Evolutionary conservation across 768 basidiomycete species (phyloP).

Genomic region (Pleurotus salmoneostramineus): DNA sequence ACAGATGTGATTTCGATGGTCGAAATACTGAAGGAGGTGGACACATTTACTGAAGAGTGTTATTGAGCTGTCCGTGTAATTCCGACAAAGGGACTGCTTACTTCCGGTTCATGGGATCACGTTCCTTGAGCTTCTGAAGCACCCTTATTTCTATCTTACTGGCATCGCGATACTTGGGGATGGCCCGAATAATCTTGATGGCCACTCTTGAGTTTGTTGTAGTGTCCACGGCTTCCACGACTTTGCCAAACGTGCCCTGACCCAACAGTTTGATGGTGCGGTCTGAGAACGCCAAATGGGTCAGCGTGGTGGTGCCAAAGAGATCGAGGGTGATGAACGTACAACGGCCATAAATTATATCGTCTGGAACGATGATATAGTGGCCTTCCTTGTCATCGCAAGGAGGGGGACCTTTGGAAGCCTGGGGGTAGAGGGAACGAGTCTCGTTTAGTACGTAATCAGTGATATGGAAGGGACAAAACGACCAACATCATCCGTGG

Average conservation of each 20-base stretch:
- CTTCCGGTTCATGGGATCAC: conserved; percentile 87
- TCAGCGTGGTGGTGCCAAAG: conserved; percentile 2
- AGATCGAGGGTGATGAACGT: conserved; percentile 24
- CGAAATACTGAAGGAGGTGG: conserved; percentile 91
- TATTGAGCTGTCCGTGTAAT: conserved; percentile 1
- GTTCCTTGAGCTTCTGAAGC: conserved; percentile 83
- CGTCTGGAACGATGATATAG: conserved; percentile 92
- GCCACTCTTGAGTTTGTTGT: conserved; percentile 78
- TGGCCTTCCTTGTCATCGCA: conserved; percentile 99
- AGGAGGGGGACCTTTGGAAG: conserved; percentile 61
- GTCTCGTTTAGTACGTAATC: conserved; percentile 17
- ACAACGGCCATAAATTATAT: conserved; percentile 86
- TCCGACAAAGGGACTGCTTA: conserved; percentile 37
- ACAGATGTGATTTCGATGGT: conserved; percentile 97
- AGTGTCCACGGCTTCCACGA: conserved; percentile 88
- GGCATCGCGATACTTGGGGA: conserved; percentile 98
- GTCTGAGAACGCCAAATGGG: conserved; percentile 47
- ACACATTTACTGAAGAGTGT: conserved; percentile 83
- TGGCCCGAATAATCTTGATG: conserved; percentile 98
- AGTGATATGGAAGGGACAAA: conserved; percentile 13
- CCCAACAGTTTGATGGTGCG: conserved; percentile 88
- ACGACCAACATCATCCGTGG: conserved; percentile 63
- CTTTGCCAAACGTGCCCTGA: conserved; percentile 98
- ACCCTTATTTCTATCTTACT: conserved; percentile 98
- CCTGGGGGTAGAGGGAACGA: conserved; percentile 31